Base-by-base conservation (phyloP, 176 grass and related monocot genomes). In the Carex pumila region DNA sequence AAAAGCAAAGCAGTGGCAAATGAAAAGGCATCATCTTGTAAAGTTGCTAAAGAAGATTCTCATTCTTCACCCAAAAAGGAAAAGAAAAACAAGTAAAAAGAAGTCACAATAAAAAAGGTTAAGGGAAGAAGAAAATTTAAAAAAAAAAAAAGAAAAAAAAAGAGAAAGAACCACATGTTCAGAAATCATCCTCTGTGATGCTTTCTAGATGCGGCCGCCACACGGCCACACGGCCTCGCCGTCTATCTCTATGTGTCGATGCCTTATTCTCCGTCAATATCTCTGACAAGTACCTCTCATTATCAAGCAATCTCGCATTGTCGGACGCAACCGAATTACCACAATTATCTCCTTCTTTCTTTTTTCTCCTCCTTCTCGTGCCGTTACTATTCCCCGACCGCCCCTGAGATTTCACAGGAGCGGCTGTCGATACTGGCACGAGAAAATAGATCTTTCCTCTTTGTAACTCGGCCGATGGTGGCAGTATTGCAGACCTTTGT, bases 361-460 rank as follows among this genome's bases (percentile, higher is more conserved):
- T 76, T 29, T 87, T 50, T 67, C 85, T 85, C 78, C 93, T 91
- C 88, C 89, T 90, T 72, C 77, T 89, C 21, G 45, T 68, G 4
- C 50, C 39, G 17, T 1, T 4, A 21, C 5, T 18, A 19, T 8
- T 62, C 79, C 60, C 80, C 22, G 80, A 58, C 52, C 61, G 49
- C 6, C 49, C 34, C 15, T 77, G 17, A 22, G 72, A 52, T 78
- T 88, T 87, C 59, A 85, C 84, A 12, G 94, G 59, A 29, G 84
- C n/a, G 11, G 79, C 50, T 8, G 88, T 22, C 58, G 88, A 87
- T 69, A 91, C 91, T 5, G 93, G 93, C 71, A 96, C 83, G 60
- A 99, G 89, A 80, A 99, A 99, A 86, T 99, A 99, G 66, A 99
- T 99, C 84, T 99, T 96, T 50, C 97, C 97, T 47, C 69, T 95